These are phyloP conservation scores for Pinus tabuliformis DNA, from an alignment of 75 land plant genomes.

Conservation along the genomic window DNA sequence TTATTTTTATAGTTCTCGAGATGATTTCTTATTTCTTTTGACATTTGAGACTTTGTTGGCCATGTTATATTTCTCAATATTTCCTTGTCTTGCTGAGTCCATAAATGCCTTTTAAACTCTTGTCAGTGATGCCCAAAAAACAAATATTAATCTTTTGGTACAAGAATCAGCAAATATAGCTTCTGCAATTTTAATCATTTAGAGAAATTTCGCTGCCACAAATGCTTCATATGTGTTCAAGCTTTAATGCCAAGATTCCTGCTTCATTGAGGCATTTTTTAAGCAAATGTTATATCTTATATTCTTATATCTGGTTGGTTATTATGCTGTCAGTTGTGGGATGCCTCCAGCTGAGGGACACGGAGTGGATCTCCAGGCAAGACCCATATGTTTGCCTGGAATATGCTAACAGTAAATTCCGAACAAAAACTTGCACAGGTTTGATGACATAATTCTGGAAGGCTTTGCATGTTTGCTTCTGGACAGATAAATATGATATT, in stretches of 20 bases:
- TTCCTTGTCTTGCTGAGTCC: background rate
- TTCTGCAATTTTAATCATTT: background rate
- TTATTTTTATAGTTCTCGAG: too few relatives aligned
- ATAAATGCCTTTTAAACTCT: background rate
- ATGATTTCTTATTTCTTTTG: too few relatives aligned
- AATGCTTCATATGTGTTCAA: background rate
- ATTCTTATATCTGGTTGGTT: background rate
- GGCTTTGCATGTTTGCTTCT: background rate
- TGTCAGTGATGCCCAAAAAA: background rate
- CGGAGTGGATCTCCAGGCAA: slow-evolving; percentile 87
- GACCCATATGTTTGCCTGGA: slow-evolving; percentile 90
- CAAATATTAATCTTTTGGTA: background rate
- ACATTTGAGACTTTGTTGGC: too few relatives aligned
- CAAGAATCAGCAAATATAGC: background rate
- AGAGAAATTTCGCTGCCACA: background rate
- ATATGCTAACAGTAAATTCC: slow-evolving; percentile 65
- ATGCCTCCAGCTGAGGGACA: slow-evolving; percentile 76
- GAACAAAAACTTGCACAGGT: slow-evolving; percentile 86
- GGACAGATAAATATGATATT: background rate
- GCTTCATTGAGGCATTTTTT: background rate
- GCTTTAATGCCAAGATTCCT: background rate
- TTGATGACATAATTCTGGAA: background rate
- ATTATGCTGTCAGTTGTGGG: slow-evolving; percentile 62
- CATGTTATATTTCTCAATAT: background rate
- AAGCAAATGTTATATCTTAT: background rate